Percentiles rank a stretch among this genome's conserved stretches.
phyloP scores from a whole-genome alignment of 495 filamentous ascomycete genomes.

The Chaetomium fimeti region DNA sequence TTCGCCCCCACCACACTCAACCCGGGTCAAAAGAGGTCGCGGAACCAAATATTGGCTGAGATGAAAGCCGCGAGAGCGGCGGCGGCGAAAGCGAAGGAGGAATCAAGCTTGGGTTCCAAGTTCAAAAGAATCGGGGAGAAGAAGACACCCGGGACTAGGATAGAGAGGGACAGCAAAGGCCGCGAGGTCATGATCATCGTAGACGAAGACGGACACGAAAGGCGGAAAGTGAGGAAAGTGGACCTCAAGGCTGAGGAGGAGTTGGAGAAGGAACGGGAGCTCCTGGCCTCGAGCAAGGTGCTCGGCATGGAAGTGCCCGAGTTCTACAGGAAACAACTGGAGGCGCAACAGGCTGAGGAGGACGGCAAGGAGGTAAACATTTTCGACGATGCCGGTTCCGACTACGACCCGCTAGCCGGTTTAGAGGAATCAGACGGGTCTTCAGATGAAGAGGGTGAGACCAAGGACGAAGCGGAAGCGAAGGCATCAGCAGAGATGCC shows the following conservation, averaged over 20 bases:
- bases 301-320: constrained; percentile 79
- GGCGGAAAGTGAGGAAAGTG: constrained; percentile 71
- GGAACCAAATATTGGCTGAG: constrained; percentile 81
- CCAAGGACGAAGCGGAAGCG: constrained; percentile 20
- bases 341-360: constrained; percentile 45
- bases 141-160: constrained; percentile 59
- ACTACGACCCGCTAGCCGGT: constrained; percentile 84
- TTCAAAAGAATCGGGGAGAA: constrained; percentile 79
- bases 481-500: constrained; percentile 37
- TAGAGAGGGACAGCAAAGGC: constrained; percentile 73
- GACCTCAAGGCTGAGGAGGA: constrained; percentile 37
- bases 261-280: constrained; percentile 43
- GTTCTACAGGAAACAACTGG: constrained; percentile 45
- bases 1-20: constrained; percentile 63
- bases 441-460: constrained; percentile 32
- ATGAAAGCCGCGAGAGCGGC: constrained; percentile 71
- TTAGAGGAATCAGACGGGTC: constrained; percentile 56
- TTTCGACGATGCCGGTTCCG: constrained; percentile 80
- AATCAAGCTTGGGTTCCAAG: constrained; percentile 63
- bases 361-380: constrained; percentile 69
- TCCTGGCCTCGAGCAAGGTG: constrained; percentile 67
- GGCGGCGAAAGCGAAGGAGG: constrained; percentile 55
- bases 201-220: constrained; percentile 83
- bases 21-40: constrained; percentile 64
- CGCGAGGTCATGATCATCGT: constrained; percentile 82